These are phyloP conservation scores for Apiotrichum domesticum DNA, from an alignment of 1,284 basidiomycete species.

Conservation along the genomic window DNA sequence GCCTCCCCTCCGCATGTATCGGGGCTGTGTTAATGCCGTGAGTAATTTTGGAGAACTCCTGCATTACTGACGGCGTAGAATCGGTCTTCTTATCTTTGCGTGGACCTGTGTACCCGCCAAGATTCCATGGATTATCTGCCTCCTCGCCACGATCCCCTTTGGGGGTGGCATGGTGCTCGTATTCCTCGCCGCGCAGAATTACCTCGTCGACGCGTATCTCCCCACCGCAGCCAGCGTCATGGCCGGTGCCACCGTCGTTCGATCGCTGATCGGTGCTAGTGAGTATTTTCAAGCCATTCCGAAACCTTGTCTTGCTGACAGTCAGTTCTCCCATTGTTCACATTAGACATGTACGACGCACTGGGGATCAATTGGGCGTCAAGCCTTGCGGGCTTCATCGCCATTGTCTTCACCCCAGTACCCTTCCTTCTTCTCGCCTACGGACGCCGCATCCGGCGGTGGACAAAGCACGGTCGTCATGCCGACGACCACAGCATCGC, in stretches of 20 bases:
- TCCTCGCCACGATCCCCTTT: slow-evolving; percentile 58
- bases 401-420: slow-evolving; percentile 17
- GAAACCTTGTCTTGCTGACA: neutral
- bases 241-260: slow-evolving; percentile 61
- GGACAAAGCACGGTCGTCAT: slow-evolving; percentile 21
- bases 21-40: slow-evolving; percentile 54
- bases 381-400: slow-evolving; percentile 27
- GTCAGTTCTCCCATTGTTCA: slow-evolving; percentile 53
- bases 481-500: slow-evolving; percentile 12
- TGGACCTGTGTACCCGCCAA: slow-evolving; percentile 54
- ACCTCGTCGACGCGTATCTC: slow-evolving; percentile 59
- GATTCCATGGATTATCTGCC: slow-evolving; percentile 58
- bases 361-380: slow-evolving; percentile 58
- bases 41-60: neutral
- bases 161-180: slow-evolving; percentile 43
- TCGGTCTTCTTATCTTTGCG: slow-evolving; percentile 29
- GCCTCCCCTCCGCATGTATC: slow-evolving; percentile 56
- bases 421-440: slow-evolving; percentile 22
- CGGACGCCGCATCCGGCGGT: slow-evolving; percentile 21
- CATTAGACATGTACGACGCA: slow-evolving; percentile 53
- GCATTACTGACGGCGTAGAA: neutral
- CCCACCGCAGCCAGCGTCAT: slow-evolving; percentile 53
- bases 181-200: slow-evolving; percentile 41
- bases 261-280: slow-evolving; percentile 56
- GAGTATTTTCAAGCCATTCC: slow-evolving; percentile 26